A percentile compares a stretch with the other conserved stretches of the same genome.
These are phyloP conservation scores for Colletotrichum tabaci DNA, from an alignment of 2,329 filamentous ascomycete species.

Conservation along the genomic window DNA sequence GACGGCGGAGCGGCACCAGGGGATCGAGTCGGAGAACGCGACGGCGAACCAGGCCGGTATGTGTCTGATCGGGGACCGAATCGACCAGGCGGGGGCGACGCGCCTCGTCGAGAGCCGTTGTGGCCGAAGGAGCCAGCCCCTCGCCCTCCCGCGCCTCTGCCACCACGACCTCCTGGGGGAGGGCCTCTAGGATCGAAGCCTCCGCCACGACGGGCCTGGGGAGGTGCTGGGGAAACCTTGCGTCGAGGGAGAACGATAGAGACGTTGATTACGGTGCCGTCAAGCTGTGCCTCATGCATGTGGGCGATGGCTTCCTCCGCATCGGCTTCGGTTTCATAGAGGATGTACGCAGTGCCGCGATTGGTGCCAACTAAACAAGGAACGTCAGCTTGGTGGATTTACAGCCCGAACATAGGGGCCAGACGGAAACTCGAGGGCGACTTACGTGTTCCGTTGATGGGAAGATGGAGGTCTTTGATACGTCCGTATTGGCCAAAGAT, in stretches of 20 bases:
- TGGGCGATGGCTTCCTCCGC: slow-evolving; percentile 92
- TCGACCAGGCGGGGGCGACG: slow-evolving; percentile 53
- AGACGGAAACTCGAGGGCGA: background rate
- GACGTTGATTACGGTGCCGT: slow-evolving; percentile 86
- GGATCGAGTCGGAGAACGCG: slow-evolving; percentile 62
- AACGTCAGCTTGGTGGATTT: slow-evolving; percentile 37
- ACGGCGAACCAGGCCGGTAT: slow-evolving; percentile 74
- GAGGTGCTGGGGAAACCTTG: slow-evolving; percentile 86
- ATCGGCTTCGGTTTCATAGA: slow-evolving; percentile 82
- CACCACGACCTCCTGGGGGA: slow-evolving; percentile 49
- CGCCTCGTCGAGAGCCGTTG: slow-evolving; percentile 55
- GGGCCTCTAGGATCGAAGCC: slow-evolving; percentile 71
- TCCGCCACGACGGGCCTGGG: slow-evolving; percentile 75
- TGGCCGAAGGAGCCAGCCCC: slow-evolving; percentile 53
- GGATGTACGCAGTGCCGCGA: slow-evolving; percentile 92
- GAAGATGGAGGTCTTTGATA: slow-evolving; percentile 90
- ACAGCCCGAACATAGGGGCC: background rate
- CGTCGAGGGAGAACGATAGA: slow-evolving; percentile 89
- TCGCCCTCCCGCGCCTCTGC: slow-evolving; percentile 46
- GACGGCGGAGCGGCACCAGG: slow-evolving; percentile 51
- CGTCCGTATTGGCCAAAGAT: slow-evolving; percentile 92
- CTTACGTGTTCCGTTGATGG: slow-evolving; percentile 76
- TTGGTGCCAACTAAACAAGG: slow-evolving; percentile 81
- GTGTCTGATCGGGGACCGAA: slow-evolving; percentile 66
- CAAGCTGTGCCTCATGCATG: slow-evolving; percentile 98